Evolutionary conservation across 805 yeast genomes (phyloP), one percentile per base, ranked within the genome.

Genomic region (Sungouiozyma ichnusensis): DNA sequence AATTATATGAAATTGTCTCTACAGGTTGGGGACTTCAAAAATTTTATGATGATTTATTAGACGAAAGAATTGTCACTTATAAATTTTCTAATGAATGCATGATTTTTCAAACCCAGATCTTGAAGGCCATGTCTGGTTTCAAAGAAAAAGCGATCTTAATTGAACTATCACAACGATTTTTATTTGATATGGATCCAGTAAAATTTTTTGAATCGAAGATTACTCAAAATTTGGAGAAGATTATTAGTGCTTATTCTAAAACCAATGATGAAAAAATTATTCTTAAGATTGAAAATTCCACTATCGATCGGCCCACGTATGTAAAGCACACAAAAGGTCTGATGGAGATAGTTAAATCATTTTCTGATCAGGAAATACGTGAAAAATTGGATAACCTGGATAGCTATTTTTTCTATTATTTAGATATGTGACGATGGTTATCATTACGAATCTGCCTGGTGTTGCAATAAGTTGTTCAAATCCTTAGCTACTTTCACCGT

Each of bases 401-500:
- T 8, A 33, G n/a, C 9, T 18, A 16, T 18, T n/a, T 19, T n/a
- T 14, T 19, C 32, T 33, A 37, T 29, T 24, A 24, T 11, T 7
- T 24, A 24, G 29, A 11, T 24, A 24, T 24, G 29, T 24, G 29
- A 24, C n/a, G n/a, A n/a, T n/a, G n/a, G n/a, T n/a, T n/a, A n/a
- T n/a, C n/a, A n/a, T n/a, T n/a, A n/a, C n/a, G n/a, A n/a, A n/a
- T n/a, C n/a, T n/a, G n/a, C n/a, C 34, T 31, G 24, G 4, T 44
- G 41, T 34, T 52, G 47, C 20, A 62, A 35, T 9, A 53, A 33
- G 20, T 50, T 50, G 17, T 58, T 62, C 38, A 67, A 44, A 31
- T 67, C 57, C 44, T 63, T 67, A 7, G 80, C 77, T 1, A 82
- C 79, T 32, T 66, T 63, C 15, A 75, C 79, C 2, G 69, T 65